Evolutionary conservation across 202 grass and related monocot genomes (phyloP).

Genomic region (Thinopyrum obtusiflorum): DNA sequence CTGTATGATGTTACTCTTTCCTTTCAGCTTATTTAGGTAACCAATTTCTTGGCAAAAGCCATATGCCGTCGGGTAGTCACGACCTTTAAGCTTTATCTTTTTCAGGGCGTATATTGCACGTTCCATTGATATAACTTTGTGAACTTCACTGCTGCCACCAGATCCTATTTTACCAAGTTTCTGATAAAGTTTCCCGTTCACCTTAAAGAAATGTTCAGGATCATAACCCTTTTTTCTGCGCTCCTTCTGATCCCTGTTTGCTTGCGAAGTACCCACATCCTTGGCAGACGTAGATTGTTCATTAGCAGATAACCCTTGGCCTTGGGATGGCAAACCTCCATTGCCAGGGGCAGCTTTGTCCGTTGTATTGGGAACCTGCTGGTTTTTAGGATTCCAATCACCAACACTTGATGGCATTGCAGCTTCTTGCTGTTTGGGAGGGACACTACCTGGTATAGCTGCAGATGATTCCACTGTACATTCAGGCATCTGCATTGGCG

Average conservation of each 20-base stretch:
- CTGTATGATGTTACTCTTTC: conserved; percentile 90
- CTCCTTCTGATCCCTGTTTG: conserved; percentile 58
- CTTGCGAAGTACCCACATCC: conserved; percentile 38
- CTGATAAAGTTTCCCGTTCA: conserved; percentile 94
- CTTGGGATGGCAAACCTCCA: conserved; percentile 34
- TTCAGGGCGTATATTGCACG: conserved; percentile 87
- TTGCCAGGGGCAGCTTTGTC: conserved; percentile 33
- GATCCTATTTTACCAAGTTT: conserved; percentile 97
- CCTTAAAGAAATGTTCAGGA: conserved; percentile 81
- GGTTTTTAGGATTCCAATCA: conserved; percentile 42
- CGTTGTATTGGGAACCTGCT: conserved; percentile 31
- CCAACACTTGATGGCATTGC: conserved; percentile 22
- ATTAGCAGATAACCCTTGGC: conserved; percentile 31
- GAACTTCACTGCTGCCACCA: conserved; percentile 94
- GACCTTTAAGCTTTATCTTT: conserved; percentile 90
- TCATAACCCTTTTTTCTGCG: conserved; percentile 71
- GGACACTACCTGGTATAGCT: conserved; percentile 29
- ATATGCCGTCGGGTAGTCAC: conserved; percentile 88
- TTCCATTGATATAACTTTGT: conserved; percentile 91
- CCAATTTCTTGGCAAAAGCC: conserved; percentile 95
- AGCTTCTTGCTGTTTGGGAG: conserved; percentile 28
- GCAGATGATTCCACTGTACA: conserved; percentile 45
- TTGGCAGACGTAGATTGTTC: conserved; percentile 41
- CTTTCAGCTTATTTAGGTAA: conserved; percentile 89
- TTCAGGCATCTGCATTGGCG: conserved; percentile 46